phyloP scores from a whole-genome alignment of 495 filamentous ascomycete genomes.

The Cercophora scortea region DNA sequence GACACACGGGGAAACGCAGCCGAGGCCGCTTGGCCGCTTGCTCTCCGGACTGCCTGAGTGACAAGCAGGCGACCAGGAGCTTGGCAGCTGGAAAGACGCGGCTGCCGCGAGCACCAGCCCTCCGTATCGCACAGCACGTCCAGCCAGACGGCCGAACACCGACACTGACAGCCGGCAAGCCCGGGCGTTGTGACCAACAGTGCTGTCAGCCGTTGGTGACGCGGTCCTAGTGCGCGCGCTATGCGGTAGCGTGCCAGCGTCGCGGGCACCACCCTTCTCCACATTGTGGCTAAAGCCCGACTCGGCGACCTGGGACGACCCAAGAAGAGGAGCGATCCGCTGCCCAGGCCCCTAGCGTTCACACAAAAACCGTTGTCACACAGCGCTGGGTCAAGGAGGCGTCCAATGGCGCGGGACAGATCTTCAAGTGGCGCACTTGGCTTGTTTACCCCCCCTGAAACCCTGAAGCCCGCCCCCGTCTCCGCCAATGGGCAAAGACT shows the following conservation, averaged over 20 bases:
- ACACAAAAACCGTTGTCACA: constrained; percentile 34
- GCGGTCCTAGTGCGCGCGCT: too few species aligned
- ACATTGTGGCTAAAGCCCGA: constrained; percentile 31
- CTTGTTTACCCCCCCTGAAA: constrained; percentile 1
- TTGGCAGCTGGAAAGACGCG: too few species aligned
- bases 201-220: too few species aligned
- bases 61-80: too few species aligned
- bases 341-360: constrained; percentile 20
- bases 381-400: constrained; percentile 24
- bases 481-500: not conserved
- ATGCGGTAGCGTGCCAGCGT: constrained; percentile 9
- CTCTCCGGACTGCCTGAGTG: too few species aligned
- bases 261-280: constrained; percentile 23
- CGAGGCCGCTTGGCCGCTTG: too few species aligned
- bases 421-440: constrained; percentile 20
- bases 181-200: too few species aligned
- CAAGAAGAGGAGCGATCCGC: constrained; percentile 23
- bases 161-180: too few species aligned
- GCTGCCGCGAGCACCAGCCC: too few species aligned
- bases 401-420: constrained; percentile 16
- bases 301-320: constrained; percentile 24
- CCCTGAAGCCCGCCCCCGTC: not conserved
- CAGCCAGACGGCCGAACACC: too few species aligned
- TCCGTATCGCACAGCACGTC: too few species aligned
- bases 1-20: too few species aligned